Evolutionary conservation across 208 protist genomes (phyloP).

Genomic region (Leishmania gerbilli): DNA sequence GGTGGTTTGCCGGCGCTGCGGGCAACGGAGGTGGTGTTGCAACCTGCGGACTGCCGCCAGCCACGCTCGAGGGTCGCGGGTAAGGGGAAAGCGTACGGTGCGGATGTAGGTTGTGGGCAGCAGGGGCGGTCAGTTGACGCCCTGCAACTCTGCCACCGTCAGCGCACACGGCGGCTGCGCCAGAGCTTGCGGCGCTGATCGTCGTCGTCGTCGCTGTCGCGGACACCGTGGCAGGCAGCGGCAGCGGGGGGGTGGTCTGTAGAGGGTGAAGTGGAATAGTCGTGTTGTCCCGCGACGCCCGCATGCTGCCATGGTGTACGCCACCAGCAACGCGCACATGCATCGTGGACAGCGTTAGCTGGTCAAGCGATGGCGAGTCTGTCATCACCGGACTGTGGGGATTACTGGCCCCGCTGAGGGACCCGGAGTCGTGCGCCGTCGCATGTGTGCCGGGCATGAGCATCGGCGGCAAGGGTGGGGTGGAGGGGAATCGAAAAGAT

Average conservation of each 20-base stretch:
- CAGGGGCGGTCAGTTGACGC: not conserved
- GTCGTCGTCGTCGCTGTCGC: not conserved
- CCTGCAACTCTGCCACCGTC: not conserved
- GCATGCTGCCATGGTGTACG: not conserved
- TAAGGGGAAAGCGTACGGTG: constrained; percentile 5
- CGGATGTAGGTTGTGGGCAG: not conserved
- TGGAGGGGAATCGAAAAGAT: constrained; percentile 13
- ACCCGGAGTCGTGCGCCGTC: not conserved
- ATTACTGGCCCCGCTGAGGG: not conserved
- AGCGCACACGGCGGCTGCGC: not conserved
- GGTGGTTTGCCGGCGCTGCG: constrained; percentile 21
- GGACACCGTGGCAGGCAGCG: not conserved
- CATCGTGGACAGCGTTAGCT: constrained; percentile 14
- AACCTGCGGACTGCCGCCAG: not conserved
- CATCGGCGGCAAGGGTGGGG: constrained; percentile 7
- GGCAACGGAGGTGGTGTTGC: constrained; percentile 14
- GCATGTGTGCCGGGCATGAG: not conserved
- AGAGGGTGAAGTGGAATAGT: not conserved
- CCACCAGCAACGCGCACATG: constrained; percentile 2
- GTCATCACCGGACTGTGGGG: constrained; percentile 4
- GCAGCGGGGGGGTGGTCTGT: not conserved
- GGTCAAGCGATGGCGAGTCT: constrained; percentile 20
- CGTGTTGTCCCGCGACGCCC: not conserved
- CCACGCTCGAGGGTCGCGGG: not conserved
- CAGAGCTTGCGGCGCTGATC: not conserved